These are phyloP conservation scores for Nicotiana tabacum DNA, from an alignment of 257 asterid genomes.

Conservation along the genomic window DNA sequence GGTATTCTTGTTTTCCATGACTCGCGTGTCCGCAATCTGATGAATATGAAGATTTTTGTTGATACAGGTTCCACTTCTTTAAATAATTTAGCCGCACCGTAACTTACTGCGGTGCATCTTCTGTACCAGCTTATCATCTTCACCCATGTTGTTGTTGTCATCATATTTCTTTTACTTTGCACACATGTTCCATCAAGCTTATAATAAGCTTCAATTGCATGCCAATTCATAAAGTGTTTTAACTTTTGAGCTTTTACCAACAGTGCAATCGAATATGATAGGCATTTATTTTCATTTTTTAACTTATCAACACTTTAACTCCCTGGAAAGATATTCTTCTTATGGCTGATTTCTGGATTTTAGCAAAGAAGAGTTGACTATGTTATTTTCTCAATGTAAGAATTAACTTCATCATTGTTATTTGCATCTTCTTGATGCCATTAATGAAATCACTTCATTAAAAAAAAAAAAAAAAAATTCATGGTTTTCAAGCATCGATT, in stretches of 20 bases:
- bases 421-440: too few relatives aligned
- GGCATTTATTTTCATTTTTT: background rate
- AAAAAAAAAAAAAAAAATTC: too few relatives aligned
- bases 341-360: background rate
- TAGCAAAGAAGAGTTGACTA: background rate
- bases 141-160: background rate
- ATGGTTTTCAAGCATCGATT: background rate
- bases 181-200: background rate
- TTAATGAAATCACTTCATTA: background rate
- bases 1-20: conserved; percentile 98
- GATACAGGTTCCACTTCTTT: conserved; percentile 69
- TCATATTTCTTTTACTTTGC: background rate
- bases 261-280: background rate
- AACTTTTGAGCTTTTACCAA: background rate
- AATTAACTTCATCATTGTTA: background rate
- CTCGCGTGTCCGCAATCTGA: conserved; percentile 80
- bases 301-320: background rate
- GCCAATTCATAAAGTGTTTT: background rate
- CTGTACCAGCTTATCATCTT: background rate
- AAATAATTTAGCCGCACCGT: background rate
- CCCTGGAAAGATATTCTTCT: background rate
- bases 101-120: background rate
- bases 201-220: background rate
- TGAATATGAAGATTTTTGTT: conserved; percentile 98
- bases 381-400: background rate